Percentiles rank a stretch among this genome's conserved stretches.
Evolutionary conservation across 257 asterid species (phyloP).

Genomic region (Solanum microdontum): DNA sequence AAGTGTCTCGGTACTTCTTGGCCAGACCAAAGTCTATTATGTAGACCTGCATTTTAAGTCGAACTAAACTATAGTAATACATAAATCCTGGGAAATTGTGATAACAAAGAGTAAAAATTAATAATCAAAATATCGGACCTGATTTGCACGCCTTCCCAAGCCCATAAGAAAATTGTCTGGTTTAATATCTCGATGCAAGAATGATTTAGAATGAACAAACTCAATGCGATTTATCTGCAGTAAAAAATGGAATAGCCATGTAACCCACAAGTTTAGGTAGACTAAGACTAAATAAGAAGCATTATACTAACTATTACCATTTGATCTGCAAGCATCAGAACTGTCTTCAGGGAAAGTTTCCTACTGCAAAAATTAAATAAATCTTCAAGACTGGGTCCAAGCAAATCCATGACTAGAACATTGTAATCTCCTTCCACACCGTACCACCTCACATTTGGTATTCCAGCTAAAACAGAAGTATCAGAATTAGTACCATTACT

Average conservation of each 20-base stretch:
- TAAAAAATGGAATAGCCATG: not conserved
- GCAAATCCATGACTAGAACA: constrained; percentile 98
- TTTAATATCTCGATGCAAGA: constrained; percentile 94
- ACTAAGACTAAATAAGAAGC: not conserved
- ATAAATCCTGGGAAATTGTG: not conserved
- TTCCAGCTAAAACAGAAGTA: constrained; percentile 61
- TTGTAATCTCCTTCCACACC: constrained; percentile 95
- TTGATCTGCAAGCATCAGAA: constrained; percentile 99
- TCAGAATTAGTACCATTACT: constrained; percentile 14
- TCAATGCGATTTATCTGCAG: constrained; percentile 92
- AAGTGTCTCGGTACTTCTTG: constrained; percentile 81
- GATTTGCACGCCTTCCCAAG: constrained; percentile 94
- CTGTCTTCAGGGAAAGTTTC: constrained; percentile 90
- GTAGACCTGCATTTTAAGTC: constrained; percentile 52
- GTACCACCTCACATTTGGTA: constrained; percentile 90
- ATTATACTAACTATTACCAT: constrained; percentile 42
- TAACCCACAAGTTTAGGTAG: not conserved
- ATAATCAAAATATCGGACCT: constrained; percentile 30
- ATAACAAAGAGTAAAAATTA: not conserved
- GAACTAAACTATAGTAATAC: not conserved
- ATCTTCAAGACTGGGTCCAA: constrained; percentile 98
- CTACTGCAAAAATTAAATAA: constrained; percentile 93
- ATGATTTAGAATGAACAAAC: constrained; percentile 83
- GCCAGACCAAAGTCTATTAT: constrained; percentile 95
- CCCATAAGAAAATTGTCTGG: constrained; percentile 99